Conservation (phyloP, 805 yeast genomes). For the Yamadazyma sp. region DNA sequence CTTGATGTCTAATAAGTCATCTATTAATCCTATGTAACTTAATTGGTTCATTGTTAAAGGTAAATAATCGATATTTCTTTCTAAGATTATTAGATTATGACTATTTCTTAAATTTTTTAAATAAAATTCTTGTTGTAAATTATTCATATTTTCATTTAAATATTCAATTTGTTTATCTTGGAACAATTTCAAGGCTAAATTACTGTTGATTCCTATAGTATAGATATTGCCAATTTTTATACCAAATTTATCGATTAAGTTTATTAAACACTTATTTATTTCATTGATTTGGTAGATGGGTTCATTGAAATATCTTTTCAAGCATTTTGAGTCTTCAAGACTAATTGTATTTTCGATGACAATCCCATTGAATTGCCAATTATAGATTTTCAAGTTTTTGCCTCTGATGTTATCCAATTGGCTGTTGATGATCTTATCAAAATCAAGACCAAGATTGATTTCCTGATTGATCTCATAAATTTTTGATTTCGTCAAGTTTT, state of each 20-base stretch:
- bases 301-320: conserved; percentile 41
- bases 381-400: conserved; percentile 38
- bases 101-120: conserved; percentile 40
- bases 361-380: conserved; percentile 47
- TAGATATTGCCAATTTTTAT: conserved; percentile 53
- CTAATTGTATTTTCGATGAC: conserved; percentile 40
- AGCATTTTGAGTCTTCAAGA: conserved; percentile 23
- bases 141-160: conserved; percentile 31
- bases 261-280: conserved; percentile 49
- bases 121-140: conserved; percentile 37
- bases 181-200: conserved; percentile 43
- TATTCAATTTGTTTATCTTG: conserved; percentile 33
- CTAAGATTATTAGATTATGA: conserved; percentile 73
- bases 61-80: conserved; percentile 70
- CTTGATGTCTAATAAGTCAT: conserved; percentile 60
- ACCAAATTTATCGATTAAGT: conserved; percentile 32
- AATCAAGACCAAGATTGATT: conserved; percentile 9
- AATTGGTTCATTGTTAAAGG: conserved; percentile 74
- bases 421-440: conserved; percentile 8
- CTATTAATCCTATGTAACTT: conserved; percentile 78
- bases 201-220: conserved; percentile 59
- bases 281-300: conserved; percentile 45
- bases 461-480: conserved; percentile 28
- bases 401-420: conserved; percentile 7
- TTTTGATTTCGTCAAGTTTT: conserved; percentile 33